Evolutionary conservation across 345 rosid species (phyloP), one percentile per base, ranked within the genome.

Genomic region (Pelargonium nanum): DNA sequence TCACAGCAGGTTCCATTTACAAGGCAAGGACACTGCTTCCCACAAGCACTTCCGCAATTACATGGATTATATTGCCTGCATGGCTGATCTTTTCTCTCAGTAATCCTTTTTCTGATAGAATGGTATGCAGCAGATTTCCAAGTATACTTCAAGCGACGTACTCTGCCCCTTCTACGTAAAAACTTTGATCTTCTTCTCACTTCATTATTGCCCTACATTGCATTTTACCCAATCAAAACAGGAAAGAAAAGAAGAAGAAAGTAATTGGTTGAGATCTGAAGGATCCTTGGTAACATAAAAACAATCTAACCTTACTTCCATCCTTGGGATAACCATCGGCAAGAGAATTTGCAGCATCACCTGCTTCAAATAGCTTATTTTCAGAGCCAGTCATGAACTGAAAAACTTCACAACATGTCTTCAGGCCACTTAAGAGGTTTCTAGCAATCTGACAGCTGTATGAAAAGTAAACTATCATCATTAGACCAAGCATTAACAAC

Each of bases 81-180:
- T 4, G 99, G 99, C 77, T 90, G 99, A 75, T 93, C 99, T 82
- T 93, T 93, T 72, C 82, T 87, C 61, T 93, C 99, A 40, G 87
- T 87, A 62, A 78, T 85, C 58, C 87, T 75, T 75, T 93, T 93
- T 83, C 99, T 77, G 57, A 93, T 85, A 24, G 99, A 93, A 74
- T 93, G 99, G 71, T 89, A 93, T 23, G 97, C 99, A 70, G 97
- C 89, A 70, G 98, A 91, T 72, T 94, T 94, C 99, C 99, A 94
- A 24, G 99, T 90, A 73, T 94, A 94, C 78, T 94, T 94, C 77
- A 94, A 75, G 48, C 99, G 88, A 57, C 99, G 99, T 65, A 94
- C 97, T 80, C 73, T 90, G 51, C 96, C 96, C 72, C 95, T 86
- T 72, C 99, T 78, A 56, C 97, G 95, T 68, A 94, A 73, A 77